phyloP scores from a whole-genome alignment of 768 basidiomycete genomes.

The Collybiopsis luxurians region DNA sequence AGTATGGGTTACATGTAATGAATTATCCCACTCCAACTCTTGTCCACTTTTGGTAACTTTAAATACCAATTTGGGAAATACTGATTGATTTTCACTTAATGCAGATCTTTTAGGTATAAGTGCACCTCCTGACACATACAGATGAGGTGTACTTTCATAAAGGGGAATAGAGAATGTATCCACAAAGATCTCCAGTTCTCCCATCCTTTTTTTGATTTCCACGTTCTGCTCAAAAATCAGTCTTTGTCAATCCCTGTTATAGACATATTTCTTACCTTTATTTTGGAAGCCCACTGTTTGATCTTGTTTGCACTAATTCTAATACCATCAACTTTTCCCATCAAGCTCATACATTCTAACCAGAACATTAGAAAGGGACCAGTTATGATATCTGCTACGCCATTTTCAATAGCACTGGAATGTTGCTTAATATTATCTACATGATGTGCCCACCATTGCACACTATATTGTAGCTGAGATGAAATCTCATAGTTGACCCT shows the following conservation, averaged over 20 bases:
- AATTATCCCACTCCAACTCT: constrained; percentile 2
- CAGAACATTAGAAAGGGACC: background rate
- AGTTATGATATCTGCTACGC: background rate
- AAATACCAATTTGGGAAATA: too few species aligned
- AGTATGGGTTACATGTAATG: background rate
- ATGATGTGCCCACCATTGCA: background rate
- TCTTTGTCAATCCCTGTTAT: too few species aligned
- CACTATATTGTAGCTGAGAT: background rate
- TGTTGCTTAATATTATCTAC: background rate
- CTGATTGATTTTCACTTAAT: too few species aligned
- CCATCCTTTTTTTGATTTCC: too few species aligned
- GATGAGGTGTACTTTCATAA: background rate
- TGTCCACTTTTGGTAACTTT: constrained; percentile 22
- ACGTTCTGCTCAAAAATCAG: too few species aligned
- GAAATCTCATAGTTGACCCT: background rate
- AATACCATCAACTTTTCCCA: background rate
- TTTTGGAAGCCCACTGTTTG: background rate
- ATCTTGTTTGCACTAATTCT: too few species aligned
- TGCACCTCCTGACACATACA: background rate
- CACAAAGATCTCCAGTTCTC: background rate
- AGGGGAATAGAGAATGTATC: background rate
- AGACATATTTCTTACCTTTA: too few species aligned
- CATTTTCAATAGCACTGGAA: background rate
- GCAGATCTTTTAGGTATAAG: background rate
- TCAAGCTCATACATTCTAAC: background rate